Evolutionary conservation across 2,329 filamentous ascomycete species (phyloP).

Genomic region (Fusarium zealandicum): DNA sequence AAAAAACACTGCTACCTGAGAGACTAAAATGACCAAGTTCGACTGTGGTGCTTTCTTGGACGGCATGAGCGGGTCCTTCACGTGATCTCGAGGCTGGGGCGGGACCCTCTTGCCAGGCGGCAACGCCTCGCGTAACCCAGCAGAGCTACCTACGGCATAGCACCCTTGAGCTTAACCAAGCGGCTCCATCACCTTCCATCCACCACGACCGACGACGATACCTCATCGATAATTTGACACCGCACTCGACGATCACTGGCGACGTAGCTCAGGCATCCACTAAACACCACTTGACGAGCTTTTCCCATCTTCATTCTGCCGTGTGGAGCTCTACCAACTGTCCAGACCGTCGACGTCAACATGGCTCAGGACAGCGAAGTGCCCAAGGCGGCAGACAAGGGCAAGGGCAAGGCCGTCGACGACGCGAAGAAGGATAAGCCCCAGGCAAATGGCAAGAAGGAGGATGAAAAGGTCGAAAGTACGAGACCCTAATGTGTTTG

Average conservation of each 20-base stretch:
- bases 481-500: slow-evolving; percentile 36
- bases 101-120: slow-evolving; percentile 46
- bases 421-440: slow-evolving; percentile 74
- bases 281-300: slow-evolving; percentile 8
- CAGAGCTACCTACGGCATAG: slow-evolving; percentile 46
- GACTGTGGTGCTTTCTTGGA: not conserved
- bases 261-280: slow-evolving; percentile 12
- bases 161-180: slow-evolving; percentile 48
- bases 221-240: slow-evolving; percentile 30
- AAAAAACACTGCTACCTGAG: no score
- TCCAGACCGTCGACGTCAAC: slow-evolving; percentile 50
- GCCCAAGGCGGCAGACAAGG: slow-evolving; percentile 87
- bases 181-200: slow-evolving; percentile 50
- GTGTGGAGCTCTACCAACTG: slow-evolving; percentile 39
- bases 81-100: slow-evolving; percentile 45
- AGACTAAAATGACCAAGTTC: no score
- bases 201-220: slow-evolving; percentile 38
- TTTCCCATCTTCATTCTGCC: slow-evolving; percentile 23
- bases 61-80: slow-evolving; percentile 20
- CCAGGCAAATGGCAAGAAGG: slow-evolving; percentile 76
- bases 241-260: slow-evolving; percentile 15
- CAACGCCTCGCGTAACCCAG: slow-evolving; percentile 56
- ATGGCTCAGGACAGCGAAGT: slow-evolving; percentile 96
- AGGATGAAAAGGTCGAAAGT: slow-evolving; percentile 68
- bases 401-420: slow-evolving; percentile 90